A percentile compares a stretch with the other conserved stretches of the same genome.
These are phyloP conservation scores for Alternaria arborescens DNA, from an alignment of 2,329 filamentous ascomycete species.

Conservation along the genomic window DNA sequence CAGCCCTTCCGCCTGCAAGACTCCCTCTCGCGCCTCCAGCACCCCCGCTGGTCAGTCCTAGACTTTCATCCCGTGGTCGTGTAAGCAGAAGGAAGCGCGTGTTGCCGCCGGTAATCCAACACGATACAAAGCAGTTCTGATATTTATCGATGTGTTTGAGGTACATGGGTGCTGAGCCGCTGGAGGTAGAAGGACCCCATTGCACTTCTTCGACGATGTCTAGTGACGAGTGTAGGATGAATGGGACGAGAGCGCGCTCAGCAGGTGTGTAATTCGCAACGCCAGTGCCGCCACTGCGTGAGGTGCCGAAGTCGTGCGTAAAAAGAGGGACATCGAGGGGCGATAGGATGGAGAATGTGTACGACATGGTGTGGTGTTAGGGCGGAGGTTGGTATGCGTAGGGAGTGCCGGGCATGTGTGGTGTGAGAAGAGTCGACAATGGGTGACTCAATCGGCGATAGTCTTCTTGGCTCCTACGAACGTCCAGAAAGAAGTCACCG, in stretches of 20 bases:
- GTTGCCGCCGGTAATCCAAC: conserved; percentile 91
- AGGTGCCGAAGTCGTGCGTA: conserved; percentile 96
- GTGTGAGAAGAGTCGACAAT: neutral
- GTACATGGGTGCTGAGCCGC: conserved; percentile 68
- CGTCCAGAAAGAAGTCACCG: neutral
- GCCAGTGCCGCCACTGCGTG: conserved; percentile 94
- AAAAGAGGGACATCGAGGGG: conserved; percentile 96
- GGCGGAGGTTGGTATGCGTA: neutral
- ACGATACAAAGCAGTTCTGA: conserved; percentile 93
- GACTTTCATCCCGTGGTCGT: conserved; percentile 66
- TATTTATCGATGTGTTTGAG: conserved; percentile 97
- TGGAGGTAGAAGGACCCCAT: conserved; percentile 68
- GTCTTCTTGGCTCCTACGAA: neutral
- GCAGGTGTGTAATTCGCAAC: conserved; percentile 87
- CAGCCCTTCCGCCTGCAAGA: conserved; percentile 42
- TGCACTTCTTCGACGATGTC: conserved; percentile 97
- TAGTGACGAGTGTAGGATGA: conserved; percentile 91
- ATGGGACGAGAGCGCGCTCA: conserved; percentile 93
- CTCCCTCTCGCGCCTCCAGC: conserved; percentile 39
- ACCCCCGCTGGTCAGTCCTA: conserved; percentile 30
- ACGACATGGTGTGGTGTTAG: conserved; percentile 73
- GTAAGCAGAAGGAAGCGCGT: conserved; percentile 95
- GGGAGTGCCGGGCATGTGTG: neutral
- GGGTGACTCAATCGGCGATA: neutral
- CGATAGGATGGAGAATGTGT: conserved; percentile 97